A percentile compares a stretch with the other conserved stretches of the same genome.
These are phyloP conservation scores for Borealophlyctis nickersoniae DNA, from an alignment of 192 early-diverging fungal species.

Conservation along the genomic window DNA sequence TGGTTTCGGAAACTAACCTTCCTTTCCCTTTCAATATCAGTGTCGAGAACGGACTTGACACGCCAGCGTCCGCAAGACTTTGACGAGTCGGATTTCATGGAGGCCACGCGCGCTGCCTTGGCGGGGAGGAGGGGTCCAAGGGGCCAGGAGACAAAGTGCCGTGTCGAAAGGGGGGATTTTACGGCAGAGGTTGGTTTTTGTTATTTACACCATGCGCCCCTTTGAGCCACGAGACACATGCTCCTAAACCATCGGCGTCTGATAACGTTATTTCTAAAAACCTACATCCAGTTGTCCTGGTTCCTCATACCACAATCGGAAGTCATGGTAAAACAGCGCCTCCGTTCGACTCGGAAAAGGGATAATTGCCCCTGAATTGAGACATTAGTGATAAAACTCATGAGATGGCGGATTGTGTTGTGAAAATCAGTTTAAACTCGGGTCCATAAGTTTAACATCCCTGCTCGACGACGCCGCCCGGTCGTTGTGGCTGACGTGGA, in stretches of 20 bases:
- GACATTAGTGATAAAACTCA: too few species aligned
- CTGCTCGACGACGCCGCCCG: background rate
- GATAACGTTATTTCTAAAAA: background rate
- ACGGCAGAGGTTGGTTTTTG: slow-evolving; percentile 5
- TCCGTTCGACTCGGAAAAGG: too few species aligned
- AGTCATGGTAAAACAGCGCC: slow-evolving; percentile 17
- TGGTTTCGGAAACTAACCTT: background rate
- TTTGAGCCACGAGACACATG: too few species aligned
- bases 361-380: too few species aligned
- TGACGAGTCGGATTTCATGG: slow-evolving; percentile 5
- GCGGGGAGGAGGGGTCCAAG: background rate
- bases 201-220: too few species aligned
- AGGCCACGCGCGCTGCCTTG: slow-evolving; percentile 14
- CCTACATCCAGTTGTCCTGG: slow-evolving; percentile 27
- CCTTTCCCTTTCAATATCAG: background rate
- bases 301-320: slow-evolving; percentile 12
- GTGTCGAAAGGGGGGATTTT: slow-evolving; percentile 1
- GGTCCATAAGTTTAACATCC: slow-evolving; percentile 4
- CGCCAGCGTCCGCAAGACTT: slow-evolving; percentile 11
- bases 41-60: slow-evolving; percentile 4
- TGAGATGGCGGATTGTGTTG: background rate
- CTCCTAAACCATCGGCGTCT: too few species aligned
- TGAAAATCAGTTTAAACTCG: slow-evolving; percentile 10
- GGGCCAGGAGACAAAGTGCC: slow-evolving; percentile 9
- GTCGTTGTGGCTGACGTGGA: slow-evolving; percentile 15